phyloP scores from a whole-genome alignment of 148 eudicot genomes.

The Cornus controversa region DNA sequence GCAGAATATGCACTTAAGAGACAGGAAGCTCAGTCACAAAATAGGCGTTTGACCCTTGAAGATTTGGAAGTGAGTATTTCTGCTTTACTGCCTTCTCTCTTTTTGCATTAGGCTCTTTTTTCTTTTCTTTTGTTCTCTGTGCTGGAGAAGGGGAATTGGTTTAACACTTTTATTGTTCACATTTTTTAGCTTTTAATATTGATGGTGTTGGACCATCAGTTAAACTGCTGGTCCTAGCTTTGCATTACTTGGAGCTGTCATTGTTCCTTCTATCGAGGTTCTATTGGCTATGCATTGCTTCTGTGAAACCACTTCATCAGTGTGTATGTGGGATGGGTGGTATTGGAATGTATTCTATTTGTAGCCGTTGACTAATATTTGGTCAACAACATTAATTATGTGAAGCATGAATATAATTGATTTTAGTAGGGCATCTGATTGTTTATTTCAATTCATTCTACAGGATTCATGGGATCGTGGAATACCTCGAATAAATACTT shows the following conservation, averaged over 20 bases:
- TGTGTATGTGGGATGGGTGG: slow-evolving; percentile 32
- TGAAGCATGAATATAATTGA: background rate
- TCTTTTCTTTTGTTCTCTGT: too few species aligned
- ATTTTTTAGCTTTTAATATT: too few species aligned
- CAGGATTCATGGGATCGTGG: slow-evolving; percentile 99
- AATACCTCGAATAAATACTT: slow-evolving; percentile 93
- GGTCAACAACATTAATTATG: background rate
- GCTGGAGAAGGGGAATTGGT: too few species aligned
- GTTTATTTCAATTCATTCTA: slow-evolving; percentile 5
- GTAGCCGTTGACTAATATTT: background rate
- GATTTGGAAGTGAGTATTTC: slow-evolving; percentile 68
- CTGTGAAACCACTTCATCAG: background rate
- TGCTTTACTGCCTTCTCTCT: background rate
- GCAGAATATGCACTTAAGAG: slow-evolving; percentile 98
- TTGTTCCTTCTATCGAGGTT: too few species aligned
- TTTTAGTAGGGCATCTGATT: background rate
- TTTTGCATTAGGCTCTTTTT: too few species aligned
- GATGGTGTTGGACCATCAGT: too few species aligned
- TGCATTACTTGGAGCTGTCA: too few species aligned
- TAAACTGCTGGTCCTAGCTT: too few species aligned
- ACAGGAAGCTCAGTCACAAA: slow-evolving; percentile 98
- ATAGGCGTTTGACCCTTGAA: slow-evolving; percentile 93
- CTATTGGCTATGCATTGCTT: background rate
- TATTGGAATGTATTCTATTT: background rate
- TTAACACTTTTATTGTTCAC: too few species aligned